Conservation (phyloP, 805 yeast species). For the Yarrowia bubula region DNA sequence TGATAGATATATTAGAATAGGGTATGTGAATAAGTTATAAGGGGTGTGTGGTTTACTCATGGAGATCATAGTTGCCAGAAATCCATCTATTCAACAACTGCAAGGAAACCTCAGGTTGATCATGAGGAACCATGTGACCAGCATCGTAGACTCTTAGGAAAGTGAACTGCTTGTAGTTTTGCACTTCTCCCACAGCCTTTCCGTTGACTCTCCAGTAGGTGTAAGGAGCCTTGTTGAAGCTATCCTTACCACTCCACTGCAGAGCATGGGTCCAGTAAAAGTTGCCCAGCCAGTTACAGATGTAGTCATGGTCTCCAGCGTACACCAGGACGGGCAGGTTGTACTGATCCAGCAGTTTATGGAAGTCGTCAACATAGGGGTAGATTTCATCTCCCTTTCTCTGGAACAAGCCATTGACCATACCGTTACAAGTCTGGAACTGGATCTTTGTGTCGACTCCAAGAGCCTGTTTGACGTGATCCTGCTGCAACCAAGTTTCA, state of each 20-base stretch:
- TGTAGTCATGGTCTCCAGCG: slow-evolving; percentile 91
- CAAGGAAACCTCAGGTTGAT: slow-evolving; percentile 73
- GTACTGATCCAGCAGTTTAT: slow-evolving; percentile 53
- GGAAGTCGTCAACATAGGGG: slow-evolving; percentile 57
- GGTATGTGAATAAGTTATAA: background rate
- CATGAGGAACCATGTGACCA: slow-evolving; percentile 91
- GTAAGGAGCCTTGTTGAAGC: slow-evolving; percentile 47
- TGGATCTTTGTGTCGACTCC: background rate
- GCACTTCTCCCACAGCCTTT: slow-evolving; percentile 61
- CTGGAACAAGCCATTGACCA: slow-evolving; percentile 1
- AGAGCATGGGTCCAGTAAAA: slow-evolving; percentile 79
- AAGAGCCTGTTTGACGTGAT: background rate
- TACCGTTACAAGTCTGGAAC: background rate
- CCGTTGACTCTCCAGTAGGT: slow-evolving; percentile 35
- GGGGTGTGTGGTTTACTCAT: background rate
- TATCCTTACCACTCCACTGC: slow-evolving; percentile 58
- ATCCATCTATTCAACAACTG: slow-evolving; percentile 77
- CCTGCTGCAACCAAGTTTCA: slow-evolving; percentile 1
- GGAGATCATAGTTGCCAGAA: background rate
- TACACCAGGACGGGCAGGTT: slow-evolving; percentile 76
- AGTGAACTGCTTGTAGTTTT: slow-evolving; percentile 66
- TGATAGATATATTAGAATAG: background rate
- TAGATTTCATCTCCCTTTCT: slow-evolving; percentile 61
- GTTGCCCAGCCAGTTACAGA: slow-evolving; percentile 92
- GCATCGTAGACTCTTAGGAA: slow-evolving; percentile 77